Conservation (phyloP, 192 early-diverging fungal genomes). For the Coemansia sp. region DNA sequence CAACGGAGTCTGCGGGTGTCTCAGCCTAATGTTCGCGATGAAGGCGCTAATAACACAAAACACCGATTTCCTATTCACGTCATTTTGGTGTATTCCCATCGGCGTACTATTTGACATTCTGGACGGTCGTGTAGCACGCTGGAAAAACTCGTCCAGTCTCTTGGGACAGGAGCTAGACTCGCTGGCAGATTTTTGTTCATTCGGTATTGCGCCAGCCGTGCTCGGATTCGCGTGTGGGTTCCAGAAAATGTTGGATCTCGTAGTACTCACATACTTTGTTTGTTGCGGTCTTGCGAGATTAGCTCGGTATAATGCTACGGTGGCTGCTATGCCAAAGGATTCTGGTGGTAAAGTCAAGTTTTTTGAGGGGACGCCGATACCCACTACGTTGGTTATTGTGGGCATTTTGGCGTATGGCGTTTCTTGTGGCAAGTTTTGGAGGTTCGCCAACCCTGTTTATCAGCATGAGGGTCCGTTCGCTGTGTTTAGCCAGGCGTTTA, state of each 20-base stretch:
- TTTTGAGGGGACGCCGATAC: constrained; percentile 93
- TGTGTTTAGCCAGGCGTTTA: constrained; percentile 58
- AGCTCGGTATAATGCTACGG: constrained; percentile 89
- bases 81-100: constrained; percentile 69
- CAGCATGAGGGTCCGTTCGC: constrained; percentile 56
- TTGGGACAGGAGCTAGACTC: constrained; percentile 91
- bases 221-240: constrained; percentile 85
- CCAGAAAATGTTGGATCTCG: constrained; percentile 77
- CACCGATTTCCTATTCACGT: constrained; percentile 61
- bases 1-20: constrained; percentile 80
- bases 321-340: constrained; percentile 76
- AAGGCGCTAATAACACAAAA: constrained; percentile 70
- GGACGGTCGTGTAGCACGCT: constrained; percentile 83
- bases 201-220: constrained; percentile 84
- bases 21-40: constrained; percentile 74
- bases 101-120: constrained; percentile 75
- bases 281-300: constrained; percentile 83
- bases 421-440: constrained; percentile 54
- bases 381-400: constrained; percentile 72
- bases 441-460: constrained; percentile 49
- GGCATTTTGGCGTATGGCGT: constrained; percentile 68
- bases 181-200: constrained; percentile 78
- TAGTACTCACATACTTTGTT: constrained; percentile 83
- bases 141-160: constrained; percentile 70
- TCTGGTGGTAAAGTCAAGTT: constrained; percentile 75